Evolutionary conservation across 148 eudicot species (phyloP).

Genomic region (Chenopodium suecicum): DNA sequence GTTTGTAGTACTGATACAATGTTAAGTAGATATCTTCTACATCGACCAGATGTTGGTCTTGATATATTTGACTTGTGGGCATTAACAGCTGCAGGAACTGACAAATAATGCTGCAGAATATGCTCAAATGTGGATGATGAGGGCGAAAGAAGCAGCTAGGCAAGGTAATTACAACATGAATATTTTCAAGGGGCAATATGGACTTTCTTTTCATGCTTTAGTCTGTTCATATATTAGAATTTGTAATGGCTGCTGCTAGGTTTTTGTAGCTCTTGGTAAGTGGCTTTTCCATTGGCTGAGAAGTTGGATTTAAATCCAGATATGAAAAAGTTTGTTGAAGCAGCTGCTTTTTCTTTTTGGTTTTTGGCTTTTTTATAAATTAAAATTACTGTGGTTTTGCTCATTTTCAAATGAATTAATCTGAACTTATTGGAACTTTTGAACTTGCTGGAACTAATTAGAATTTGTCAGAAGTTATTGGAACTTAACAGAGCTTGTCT

Average conservation of each 20-base stretch:
- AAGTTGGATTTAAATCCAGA: not conserved
- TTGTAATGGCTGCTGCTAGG: no score
- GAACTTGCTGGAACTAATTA: no score
- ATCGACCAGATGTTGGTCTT: not conserved
- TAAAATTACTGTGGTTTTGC: not conserved
- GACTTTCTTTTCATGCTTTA: not conserved
- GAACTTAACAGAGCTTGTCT: not conserved
- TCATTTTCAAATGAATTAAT: not conserved
- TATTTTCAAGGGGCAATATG: conserved; percentile 5
- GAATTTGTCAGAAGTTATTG: not conserved
- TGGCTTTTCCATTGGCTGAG: not conserved
- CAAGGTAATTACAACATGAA: conserved; percentile 43
- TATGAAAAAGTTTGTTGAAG: not conserved
- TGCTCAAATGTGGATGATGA: conserved; percentile 62
- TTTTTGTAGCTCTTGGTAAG: not conserved
- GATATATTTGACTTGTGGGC: conserved; percentile 21
- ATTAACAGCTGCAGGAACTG: conserved; percentile 56
- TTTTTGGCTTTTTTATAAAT: not conserved
- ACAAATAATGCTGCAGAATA: conserved; percentile 53
- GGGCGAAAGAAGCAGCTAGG: conserved; percentile 66
- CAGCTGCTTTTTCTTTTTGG: not conserved
- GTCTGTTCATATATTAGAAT: no score
- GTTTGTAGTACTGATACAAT: no score
- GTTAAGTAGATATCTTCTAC: not conserved
- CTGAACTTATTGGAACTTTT: not conserved